phyloP scores from a whole-genome alignment of 768 basidiomycete species.

The Suillus occidentalis region DNA sequence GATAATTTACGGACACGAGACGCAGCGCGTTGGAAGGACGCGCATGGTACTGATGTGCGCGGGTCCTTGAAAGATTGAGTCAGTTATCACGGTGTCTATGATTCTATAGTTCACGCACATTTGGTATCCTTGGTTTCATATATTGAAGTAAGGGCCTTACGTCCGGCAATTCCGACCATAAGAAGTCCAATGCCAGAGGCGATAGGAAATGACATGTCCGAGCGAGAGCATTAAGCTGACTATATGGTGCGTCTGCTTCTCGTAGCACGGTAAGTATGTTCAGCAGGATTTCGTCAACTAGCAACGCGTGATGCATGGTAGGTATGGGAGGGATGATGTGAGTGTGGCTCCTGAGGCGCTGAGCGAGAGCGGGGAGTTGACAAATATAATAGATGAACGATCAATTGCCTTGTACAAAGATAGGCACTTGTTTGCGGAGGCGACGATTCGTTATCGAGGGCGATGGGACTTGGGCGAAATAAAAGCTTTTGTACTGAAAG shows the following conservation, averaged over 20 bases:
- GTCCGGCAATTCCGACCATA: slow-evolving; percentile 1
- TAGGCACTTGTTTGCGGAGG: background rate
- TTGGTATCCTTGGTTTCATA: background rate
- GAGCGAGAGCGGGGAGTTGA: background rate
- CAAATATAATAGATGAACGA: background rate
- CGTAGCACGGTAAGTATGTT: background rate
- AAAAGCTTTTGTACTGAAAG: background rate
- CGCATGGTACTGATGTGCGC: background rate
- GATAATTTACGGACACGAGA: slow-evolving; percentile 3
- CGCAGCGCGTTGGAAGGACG: background rate
- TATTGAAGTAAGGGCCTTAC: background rate
- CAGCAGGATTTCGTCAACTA: background rate
- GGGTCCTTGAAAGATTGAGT: background rate
- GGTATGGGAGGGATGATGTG: background rate
- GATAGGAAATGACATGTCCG: slow-evolving; percentile 1
- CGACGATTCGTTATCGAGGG: background rate
- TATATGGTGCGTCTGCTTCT: background rate
- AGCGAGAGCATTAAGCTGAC: slow-evolving; percentile 4
- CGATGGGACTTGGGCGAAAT: background rate
- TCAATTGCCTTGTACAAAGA: background rate
- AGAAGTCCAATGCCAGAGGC: slow-evolving; percentile 3
- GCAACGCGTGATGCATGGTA: background rate
- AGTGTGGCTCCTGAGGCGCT: background rate
- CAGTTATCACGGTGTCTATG: background rate
- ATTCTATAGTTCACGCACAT: background rate